Conservation (phyloP, 1,139 yeast genomes). For the Candida labiduridarum region DNA sequence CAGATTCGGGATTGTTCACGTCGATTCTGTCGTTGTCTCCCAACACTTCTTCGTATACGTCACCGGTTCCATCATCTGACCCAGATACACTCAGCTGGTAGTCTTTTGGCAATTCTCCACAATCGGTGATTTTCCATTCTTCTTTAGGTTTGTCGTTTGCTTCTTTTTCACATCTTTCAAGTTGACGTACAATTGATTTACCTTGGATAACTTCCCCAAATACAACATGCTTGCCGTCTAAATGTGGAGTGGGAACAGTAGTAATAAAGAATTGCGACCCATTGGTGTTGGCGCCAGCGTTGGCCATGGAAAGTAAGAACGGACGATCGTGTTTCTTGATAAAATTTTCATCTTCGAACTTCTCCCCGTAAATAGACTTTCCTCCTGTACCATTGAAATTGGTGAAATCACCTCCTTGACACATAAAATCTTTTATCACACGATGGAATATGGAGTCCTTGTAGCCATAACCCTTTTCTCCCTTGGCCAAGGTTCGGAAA, state of each 20-base stretch:
- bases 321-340: slow-evolving; percentile 76
- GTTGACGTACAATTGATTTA: slow-evolving; percentile 72
- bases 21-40: slow-evolving; percentile 75
- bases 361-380: slow-evolving; percentile 92
- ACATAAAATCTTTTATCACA: slow-evolving; percentile 88
- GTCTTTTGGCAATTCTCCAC: slow-evolving; percentile 74
- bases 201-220: slow-evolving; percentile 90
- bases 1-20: slow-evolving; percentile 58
- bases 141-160: slow-evolving; percentile 63
- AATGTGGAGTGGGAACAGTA: slow-evolving; percentile 79
- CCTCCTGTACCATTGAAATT: slow-evolving; percentile 92
- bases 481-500: slow-evolving; percentile 96
- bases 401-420: slow-evolving; percentile 97
- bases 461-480: slow-evolving; percentile 97
- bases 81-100: slow-evolving; percentile 43
- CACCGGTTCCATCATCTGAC: slow-evolving; percentile 82
- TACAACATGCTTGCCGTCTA: slow-evolving; percentile 95
- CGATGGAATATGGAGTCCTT: slow-evolving; percentile 89
- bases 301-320: slow-evolving; percentile 92
- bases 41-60: slow-evolving; percentile 73
- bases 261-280: slow-evolving; percentile 96
- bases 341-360: slow-evolving; percentile 93
- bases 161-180: slow-evolving; percentile 72
- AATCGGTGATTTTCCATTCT: slow-evolving; percentile 71
- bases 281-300: slow-evolving; percentile 92